Evolutionary conservation across 2,329 filamentous ascomycete genomes (phyloP), one percentile per base, ranked within the genome.

Genomic region (Ambrosiella cleistominuta): DNA sequence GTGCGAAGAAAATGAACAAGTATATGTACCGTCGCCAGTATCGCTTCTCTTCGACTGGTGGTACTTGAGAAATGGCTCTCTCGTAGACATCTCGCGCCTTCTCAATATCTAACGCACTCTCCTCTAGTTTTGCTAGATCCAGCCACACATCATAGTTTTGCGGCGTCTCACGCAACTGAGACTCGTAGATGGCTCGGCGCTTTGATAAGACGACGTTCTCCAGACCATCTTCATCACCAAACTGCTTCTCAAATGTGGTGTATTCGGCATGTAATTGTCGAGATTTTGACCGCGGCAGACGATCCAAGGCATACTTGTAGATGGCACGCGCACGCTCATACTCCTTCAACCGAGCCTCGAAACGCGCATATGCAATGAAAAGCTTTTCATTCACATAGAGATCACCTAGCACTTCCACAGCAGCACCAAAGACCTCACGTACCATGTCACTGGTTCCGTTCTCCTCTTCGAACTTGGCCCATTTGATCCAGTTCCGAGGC

Each of bases 141-240:
- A 98, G 91, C 93, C 93, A 98, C 11, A 83, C 80, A 66, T 98
- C 93, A 73, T 98, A 98, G 70, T 96, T 96, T 66, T 94, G 93
- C 1, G 90, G 81, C 66, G 95, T 97, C 67, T 94, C 86, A 66
- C 89, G 91, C 63, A 97, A 80, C 66, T 93, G 85, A 64, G 95
- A 88, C 70, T 98, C 93, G 70, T 98, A 98, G 62, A 93, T 82
- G 15, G 95, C 85, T 65, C 93, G 78, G 64, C 93, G 80, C 69
- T 98, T 98, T 13, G 89, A 89, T n/a, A 97, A 69, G 37, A 98
- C 88, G 7, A 97, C 90, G 68, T 97, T 88, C 66, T 97, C 91
- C 1, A 98, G 88, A 3, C 93, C 93, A 65, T 95, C 88, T 58
- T 80, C 78, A 68, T 97, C 90, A 62, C 93, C 93, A 67, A 88